phyloP scores from a whole-genome alignment of 169 alveolate genomes.

The Besnoitia besnoiti region DNA sequence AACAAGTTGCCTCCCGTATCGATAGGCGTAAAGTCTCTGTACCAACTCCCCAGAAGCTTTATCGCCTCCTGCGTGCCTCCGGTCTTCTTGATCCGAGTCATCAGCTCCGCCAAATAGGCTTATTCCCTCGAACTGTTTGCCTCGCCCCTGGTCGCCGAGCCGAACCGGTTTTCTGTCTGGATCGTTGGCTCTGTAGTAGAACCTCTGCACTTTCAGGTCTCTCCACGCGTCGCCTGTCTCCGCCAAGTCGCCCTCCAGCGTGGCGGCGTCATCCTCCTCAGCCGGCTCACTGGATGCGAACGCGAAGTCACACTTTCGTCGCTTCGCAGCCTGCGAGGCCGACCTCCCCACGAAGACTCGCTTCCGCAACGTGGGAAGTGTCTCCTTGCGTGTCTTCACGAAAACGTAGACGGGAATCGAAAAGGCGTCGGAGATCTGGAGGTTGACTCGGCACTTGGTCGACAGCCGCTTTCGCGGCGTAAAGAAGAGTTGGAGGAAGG shows the following conservation, averaged over 20 bases:
- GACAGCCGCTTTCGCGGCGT: neutral
- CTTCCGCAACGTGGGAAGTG: slow-evolving; percentile 37
- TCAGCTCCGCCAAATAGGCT: neutral
- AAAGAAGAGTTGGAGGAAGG: neutral
- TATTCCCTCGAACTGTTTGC: neutral
- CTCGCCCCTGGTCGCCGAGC: neutral
- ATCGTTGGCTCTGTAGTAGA: slow-evolving; percentile 42
- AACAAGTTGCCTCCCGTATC: slow-evolving; percentile 44
- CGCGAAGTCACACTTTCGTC: neutral
- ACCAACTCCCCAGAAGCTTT: neutral
- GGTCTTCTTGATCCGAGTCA: neutral
- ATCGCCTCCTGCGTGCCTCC: neutral
- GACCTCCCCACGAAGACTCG: neutral
- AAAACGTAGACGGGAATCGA: slow-evolving; percentile 9
- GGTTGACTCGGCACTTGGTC: slow-evolving; percentile 37
- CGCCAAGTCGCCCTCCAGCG: neutral
- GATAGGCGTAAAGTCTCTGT: slow-evolving; percentile 7
- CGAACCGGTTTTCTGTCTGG: slow-evolving; percentile 34
- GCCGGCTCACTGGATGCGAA: neutral
- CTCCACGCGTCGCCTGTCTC: neutral
- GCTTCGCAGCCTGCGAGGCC: neutral
- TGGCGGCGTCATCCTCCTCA: neutral
- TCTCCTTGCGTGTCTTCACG: slow-evolving; percentile 18
- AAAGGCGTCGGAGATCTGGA: slow-evolving; percentile 17
- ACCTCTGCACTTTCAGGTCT: slow-evolving; percentile 17